These are phyloP conservation scores for Colletotrichum ledebouriae DNA, from an alignment of 2,329 filamentous ascomycete genomes.

Conservation along the genomic window DNA sequence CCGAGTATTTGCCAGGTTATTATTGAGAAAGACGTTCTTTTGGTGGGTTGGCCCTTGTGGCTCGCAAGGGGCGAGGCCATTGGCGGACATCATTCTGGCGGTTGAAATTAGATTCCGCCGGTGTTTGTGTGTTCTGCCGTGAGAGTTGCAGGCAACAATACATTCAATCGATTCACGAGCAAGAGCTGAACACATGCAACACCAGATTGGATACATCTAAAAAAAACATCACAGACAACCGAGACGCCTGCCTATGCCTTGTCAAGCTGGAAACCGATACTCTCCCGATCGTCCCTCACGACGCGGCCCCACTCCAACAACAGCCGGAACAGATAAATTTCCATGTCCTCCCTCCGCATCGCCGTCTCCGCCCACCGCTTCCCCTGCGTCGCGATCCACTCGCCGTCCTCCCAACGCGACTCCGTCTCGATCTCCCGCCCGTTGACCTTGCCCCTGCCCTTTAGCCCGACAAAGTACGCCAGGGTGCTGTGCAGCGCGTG, in stretches of 20 bases:
- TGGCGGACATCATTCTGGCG: too few relatives aligned
- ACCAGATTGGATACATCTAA: not conserved
- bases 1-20: not conserved
- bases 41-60: too few relatives aligned
- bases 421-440: constrained; percentile 62
- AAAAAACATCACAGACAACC: not conserved
- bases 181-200: constrained; percentile 7
- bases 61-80: too few relatives aligned
- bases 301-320: constrained; percentile 83
- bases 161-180: not conserved
- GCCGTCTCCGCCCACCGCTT: constrained; percentile 74
- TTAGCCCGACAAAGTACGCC: constrained; percentile 78
- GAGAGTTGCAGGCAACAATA: too few relatives aligned
- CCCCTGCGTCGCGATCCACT: constrained; percentile 76
- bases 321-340: constrained; percentile 83
- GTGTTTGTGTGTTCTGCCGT: too few relatives aligned
- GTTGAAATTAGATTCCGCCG: too few relatives aligned
- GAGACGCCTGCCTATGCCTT: not conserved
- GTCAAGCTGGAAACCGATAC: constrained; percentile 54
- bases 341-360: constrained; percentile 79
- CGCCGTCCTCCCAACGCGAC: constrained; percentile 65
- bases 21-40: too few relatives aligned
- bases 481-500: constrained; percentile 81
- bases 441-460: constrained; percentile 57
- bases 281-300: constrained; percentile 71